Conservation (phyloP, 108 stramenopile species). For the Stephanodiscus minutulus region DNA sequence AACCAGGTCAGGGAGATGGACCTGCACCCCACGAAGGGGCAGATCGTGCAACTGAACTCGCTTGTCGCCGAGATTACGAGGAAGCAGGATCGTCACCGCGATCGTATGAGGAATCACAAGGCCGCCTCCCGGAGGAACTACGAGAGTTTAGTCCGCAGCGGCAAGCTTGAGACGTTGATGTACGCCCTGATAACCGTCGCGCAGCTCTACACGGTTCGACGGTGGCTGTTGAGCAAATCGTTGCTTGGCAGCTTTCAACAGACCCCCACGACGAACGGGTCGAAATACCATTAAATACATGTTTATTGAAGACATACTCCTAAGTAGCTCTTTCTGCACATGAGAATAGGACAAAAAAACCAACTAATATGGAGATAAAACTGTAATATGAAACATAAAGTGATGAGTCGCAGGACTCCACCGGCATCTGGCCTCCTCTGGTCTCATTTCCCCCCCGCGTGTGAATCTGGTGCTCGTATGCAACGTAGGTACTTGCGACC, state of each 20-base stretch:
- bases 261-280: no score
- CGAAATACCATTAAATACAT: neutral
- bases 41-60: conserved; percentile 15
- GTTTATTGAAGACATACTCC: neutral
- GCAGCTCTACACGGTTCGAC: conserved; percentile 83
- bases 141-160: conserved; percentile 72
- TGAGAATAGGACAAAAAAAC: neutral
- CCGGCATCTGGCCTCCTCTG: neutral
- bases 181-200: conserved; percentile 74
- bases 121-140: conserved; percentile 66
- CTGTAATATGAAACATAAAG: neutral
- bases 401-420: neutral
- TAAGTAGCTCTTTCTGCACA: no score
- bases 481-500: neutral
- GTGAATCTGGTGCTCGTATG: neutral
- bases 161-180: conserved; percentile 70
- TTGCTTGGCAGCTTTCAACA: conserved; percentile 17
- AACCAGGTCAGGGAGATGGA: conserved; percentile 60
- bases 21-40: conserved; percentile 24
- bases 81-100: conserved; percentile 28
- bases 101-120: conserved; percentile 55
- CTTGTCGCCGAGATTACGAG: conserved; percentile 20
- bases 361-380: neutral
- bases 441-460: neutral
- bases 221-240: conserved; percentile 64